Evolutionary conservation across 2,329 filamentous ascomycete species (phyloP).

Genomic region (Orbilia blumenaviensis): DNA sequence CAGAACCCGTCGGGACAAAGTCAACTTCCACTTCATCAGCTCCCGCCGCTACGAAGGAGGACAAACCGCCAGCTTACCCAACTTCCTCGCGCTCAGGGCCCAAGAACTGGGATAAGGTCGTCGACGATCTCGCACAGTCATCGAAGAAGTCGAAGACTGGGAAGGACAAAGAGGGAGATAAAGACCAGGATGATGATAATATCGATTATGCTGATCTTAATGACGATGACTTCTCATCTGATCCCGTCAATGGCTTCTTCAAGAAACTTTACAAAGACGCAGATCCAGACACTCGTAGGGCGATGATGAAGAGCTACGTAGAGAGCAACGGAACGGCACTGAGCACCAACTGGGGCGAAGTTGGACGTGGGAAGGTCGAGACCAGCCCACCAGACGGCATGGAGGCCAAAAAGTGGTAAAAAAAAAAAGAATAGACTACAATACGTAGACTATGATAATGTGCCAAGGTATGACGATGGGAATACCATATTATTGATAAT

Average conservation of each 20-base stretch:
- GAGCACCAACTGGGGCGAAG: conserved; percentile 90
- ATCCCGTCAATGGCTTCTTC: conserved; percentile 83
- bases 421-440: conserved; percentile 72
- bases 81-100: conserved; percentile 83
- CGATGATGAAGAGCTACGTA: conserved; percentile 97
- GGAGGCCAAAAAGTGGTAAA: conserved; percentile 75
- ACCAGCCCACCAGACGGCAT: conserved; percentile 79
- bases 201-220: conserved; percentile 62
- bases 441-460: too few species aligned
- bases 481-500: background rate
- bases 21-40: conserved; percentile 55
- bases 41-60: conserved; percentile 53
- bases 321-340: conserved; percentile 94
- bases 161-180: conserved; percentile 59
- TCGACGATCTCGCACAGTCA: conserved; percentile 64
- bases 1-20: conserved; percentile 56
- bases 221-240: conserved; percentile 69
- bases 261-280: conserved; percentile 83
- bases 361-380: conserved; percentile 75
- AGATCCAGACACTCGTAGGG: conserved; percentile 80
- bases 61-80: conserved; percentile 74
- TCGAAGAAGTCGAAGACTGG: conserved; percentile 59
- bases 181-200: conserved; percentile 60
- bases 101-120: conserved; percentile 91
- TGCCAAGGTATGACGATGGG: background rate